Evolutionary conservation across 1,284 basidiomycete genomes (phyloP).

Genomic region (Pseudozyma thailandica): DNA sequence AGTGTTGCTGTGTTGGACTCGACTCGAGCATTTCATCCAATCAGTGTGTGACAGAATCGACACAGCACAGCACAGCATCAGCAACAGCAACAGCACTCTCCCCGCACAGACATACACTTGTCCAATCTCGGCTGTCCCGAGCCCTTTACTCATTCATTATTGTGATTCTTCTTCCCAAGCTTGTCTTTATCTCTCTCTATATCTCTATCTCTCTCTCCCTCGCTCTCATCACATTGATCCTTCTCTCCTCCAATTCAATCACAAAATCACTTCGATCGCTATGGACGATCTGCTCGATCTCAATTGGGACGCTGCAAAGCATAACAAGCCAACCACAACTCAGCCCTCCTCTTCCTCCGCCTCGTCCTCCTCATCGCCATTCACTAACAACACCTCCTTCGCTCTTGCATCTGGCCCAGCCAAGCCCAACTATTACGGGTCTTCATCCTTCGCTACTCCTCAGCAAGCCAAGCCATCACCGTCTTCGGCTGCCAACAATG

Average conservation of each 20-base stretch:
- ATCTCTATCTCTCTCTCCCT: background rate
- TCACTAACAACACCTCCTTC: conserved; percentile 10
- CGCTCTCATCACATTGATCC: background rate
- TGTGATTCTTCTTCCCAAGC: too few species aligned
- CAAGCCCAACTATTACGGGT: conserved; percentile 31
- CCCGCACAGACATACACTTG: too few species aligned
- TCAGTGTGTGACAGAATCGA: too few species aligned
- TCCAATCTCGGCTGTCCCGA: too few species aligned
- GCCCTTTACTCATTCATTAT: too few species aligned
- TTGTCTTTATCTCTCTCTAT: too few species aligned
- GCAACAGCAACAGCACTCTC: too few species aligned
- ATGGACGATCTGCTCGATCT: conserved; percentile 67
- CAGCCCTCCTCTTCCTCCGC: conserved; percentile 6
- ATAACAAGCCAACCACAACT: conserved; percentile 13
- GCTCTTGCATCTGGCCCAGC: conserved; percentile 3
- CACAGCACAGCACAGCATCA: too few species aligned
- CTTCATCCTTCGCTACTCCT: conserved; percentile 7
- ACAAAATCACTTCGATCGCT: conserved; percentile 17
- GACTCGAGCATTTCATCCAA: too few species aligned
- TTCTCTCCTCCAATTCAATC: background rate
- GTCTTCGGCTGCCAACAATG: conserved; percentile 11
- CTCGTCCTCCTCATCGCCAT: conserved; percentile 11
- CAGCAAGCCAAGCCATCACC: conserved; percentile 5
- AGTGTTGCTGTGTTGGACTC: conserved; percentile 7
- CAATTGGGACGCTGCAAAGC: conserved; percentile 50